Percentiles rank a stretch among this genome's conserved stretches.
phyloP scores from a whole-genome alignment of 2,329 filamentous ascomycete genomes.

The Nothopassalora personata region DNA sequence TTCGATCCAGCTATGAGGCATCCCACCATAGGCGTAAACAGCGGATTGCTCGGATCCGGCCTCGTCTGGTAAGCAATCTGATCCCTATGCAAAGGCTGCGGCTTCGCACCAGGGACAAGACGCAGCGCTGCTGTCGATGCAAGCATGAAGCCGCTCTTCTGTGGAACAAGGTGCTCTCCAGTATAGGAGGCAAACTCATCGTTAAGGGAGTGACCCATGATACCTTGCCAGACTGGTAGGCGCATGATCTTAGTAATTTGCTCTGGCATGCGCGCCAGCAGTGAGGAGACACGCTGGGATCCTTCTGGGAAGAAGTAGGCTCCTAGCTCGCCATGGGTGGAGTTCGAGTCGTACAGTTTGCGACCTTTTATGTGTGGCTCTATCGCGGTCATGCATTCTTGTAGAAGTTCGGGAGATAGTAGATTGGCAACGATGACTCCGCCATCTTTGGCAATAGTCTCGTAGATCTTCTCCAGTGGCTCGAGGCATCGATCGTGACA shows the following conservation, averaged over 20 bases:
- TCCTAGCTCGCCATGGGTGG: constrained; percentile 1
- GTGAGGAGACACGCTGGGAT: neutral
- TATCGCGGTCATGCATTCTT: constrained; percentile 1
- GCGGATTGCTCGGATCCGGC: no score
- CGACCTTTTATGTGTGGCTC: constrained; percentile 1
- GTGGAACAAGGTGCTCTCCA: neutral
- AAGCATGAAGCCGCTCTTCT: neutral
- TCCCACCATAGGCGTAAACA: neutral
- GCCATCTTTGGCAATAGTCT: neutral
- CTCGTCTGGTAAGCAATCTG: no score
- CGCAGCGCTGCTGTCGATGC: neutral
- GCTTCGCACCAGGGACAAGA: neutral
- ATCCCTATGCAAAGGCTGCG: neutral
- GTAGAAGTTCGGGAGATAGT: neutral
- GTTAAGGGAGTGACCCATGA: constrained; percentile 1
- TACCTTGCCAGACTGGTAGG: neutral
- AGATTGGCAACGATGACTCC: constrained; percentile 1
- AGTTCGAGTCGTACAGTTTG: neutral
- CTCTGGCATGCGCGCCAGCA: constrained; percentile 1
- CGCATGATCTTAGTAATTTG: constrained; percentile 1
- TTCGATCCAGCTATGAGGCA: neutral
- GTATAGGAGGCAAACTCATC: constrained; percentile 1
- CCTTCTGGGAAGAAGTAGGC: constrained; percentile 1
- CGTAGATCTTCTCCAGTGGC: neutral
- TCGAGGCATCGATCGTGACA: neutral